Base-by-base conservation (phyloP, 1,284 basidiomycete genomes). In the Heterobasidion occidentale region DNA sequence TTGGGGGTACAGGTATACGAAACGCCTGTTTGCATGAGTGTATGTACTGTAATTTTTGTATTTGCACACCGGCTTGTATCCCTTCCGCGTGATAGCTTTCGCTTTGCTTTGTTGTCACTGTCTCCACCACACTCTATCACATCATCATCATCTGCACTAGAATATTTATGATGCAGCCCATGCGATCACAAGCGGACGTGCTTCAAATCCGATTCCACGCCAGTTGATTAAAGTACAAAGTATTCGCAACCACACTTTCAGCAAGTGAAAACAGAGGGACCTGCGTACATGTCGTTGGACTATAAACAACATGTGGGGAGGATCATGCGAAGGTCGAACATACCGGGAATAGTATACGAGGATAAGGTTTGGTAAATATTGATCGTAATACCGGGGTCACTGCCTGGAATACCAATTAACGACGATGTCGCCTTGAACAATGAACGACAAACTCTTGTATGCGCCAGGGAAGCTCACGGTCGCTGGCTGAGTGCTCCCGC, bases 381-480 rank as follows among this genome's bases (percentile, higher is more conserved):
- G 64, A 74, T 68, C 20, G 64, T 75, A 63, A 77, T 74, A 38
- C 76, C 76, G n/a, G 76, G 74, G 64, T 76, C 74, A 46, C 67
- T 67, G 15, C 71, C 72, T 70, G 27, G 14, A 56, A 36, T 36
- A 14, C 9, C 9, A 33, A n/a, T 38, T 14, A n/a, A 11, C 38
- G 38, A 42, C 4, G 34, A 51, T 12, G n/a, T 6, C 15, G n/a
- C 12, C 20, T 11, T 33, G 6, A 38, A 8, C 8, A 33, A 42
- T 8, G 15, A 46, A 6, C 42, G 47, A 48, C 17, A 59, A 54
- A 71, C 72, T 65, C 19, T 61, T 58, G 66, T 78, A 78, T 1
- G 75, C 75, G 51, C 78, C 77, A 7, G 77, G 77, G 74, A 81
- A 79, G 62, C 69, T 76, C 45, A 79, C 77, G 11, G 76, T 78